Evolutionary conservation across 257 asterid species (phyloP), one percentile per base, ranked within the genome.

Genomic region (Solanum chmielewskii): DNA sequence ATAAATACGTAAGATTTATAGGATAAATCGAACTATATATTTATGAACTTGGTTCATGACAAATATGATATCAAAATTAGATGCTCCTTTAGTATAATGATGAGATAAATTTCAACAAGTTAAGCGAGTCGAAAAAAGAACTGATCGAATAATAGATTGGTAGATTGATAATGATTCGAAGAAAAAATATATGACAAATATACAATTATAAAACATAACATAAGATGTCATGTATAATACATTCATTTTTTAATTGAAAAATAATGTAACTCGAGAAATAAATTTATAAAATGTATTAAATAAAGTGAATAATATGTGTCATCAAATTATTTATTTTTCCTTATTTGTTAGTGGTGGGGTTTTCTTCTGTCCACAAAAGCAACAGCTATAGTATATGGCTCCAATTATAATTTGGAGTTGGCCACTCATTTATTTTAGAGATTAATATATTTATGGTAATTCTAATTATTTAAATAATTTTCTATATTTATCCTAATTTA

Each of bases 111-210:
- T 7, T 71, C 25, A 0, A 0, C 0, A 70, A 18, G 2, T 33
- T 31, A 16, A 70, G 14, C 0, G 2, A 9, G 3, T 16, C 7
- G 11, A 68, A 27, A n/a, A 31, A 31, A 20, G 20, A 0, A 20
- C 0, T 5, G 1, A 20, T 11, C 1, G 0, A 6, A 2, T 71
- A 1, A 12, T 69, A 13, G 0, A 9, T 23, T 18, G 1, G 0
- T 15, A 27, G 3, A 8, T 11, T 18, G 0, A 0, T 15, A 71
- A 33, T 9, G 0, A 33, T 71, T 4, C 1, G 9, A 21, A 74
- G 4, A 21, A 37, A 3, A 4, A 2, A 5, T 3, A 10, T 7
- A 11, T 37, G 25, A 33, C 7, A 35, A 71, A 71, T 5, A 0
- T 14, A 71, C 0, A 7, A 2, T 31, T 16, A 31, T 33, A 70